Evolutionary conservation across 257 asterid genomes (phyloP).

Genomic region (Schizonepeta tenuifolia): DNA sequence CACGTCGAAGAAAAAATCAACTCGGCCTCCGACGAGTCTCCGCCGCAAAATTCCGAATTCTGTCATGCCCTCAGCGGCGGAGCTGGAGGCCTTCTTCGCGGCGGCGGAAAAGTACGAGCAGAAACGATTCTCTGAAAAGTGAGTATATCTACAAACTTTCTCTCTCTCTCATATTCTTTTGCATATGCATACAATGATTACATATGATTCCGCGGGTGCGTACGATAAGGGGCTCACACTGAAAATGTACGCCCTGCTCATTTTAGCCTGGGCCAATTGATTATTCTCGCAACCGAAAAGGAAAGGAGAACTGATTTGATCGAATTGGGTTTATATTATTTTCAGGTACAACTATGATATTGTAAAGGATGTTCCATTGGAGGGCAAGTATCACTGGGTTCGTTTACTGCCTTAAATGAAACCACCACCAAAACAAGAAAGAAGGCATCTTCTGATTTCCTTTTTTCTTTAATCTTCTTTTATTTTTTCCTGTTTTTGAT

Average conservation of each 20-base stretch:
- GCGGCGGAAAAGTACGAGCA: conserved; percentile 72
- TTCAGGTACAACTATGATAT: conserved; percentile 89
- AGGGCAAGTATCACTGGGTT: conserved; percentile 87
- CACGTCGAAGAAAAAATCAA: conserved; percentile 41
- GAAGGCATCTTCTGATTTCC: conserved; percentile 44
- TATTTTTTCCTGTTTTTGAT: neutral
- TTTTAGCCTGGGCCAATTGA: conserved; percentile 40
- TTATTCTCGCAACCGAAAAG: conserved; percentile 43
- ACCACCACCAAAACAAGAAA: conserved; percentile 34
- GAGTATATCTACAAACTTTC: conserved; percentile 36
- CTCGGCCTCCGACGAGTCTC: conserved; percentile 27
- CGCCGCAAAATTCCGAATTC: conserved; percentile 36
- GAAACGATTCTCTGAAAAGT: conserved; percentile 76
- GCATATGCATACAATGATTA: conserved; percentile 38
- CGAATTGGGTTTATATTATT: conserved; percentile 37
- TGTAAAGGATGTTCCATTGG: conserved; percentile 76
- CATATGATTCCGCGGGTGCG: conserved; percentile 40
- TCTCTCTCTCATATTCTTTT: neutral
- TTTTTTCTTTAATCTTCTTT: neutral
- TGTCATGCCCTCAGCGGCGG: conserved; percentile 59
- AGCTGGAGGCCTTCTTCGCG: conserved; percentile 80
- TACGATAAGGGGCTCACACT: conserved; percentile 37
- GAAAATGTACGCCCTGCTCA: conserved; percentile 37
- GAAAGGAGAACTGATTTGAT: conserved; percentile 42
- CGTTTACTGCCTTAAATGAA: conserved; percentile 56